These are phyloP conservation scores for Primulina tabacum DNA, from an alignment of 257 asterid genomes.

Conservation along the genomic window DNA sequence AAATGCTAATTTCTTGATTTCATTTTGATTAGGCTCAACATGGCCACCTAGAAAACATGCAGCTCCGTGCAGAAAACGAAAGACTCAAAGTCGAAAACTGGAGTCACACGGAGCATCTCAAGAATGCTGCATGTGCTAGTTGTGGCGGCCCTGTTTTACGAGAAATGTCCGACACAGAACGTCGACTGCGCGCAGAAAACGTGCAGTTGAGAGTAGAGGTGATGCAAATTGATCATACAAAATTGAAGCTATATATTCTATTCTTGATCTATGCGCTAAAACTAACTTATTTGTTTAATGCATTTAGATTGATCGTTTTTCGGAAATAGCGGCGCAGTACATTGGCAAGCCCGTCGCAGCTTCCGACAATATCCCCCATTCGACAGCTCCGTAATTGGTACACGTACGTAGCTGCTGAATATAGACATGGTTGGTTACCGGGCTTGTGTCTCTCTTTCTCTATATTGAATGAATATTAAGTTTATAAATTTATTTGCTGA, in stretches of 20 bases:
- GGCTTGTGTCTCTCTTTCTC: too few species aligned
- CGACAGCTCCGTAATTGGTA: neutral
- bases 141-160: conserved; percentile 41
- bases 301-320: conserved; percentile 34
- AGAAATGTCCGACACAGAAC: conserved; percentile 42
- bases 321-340: conserved; percentile 24
- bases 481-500: too few species aligned
- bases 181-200: conserved; percentile 36
- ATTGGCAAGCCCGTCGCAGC: conserved; percentile 27
- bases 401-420: too few species aligned
- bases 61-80: conserved; percentile 33
- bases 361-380: neutral
- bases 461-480: too few species aligned
- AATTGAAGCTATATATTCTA: too few species aligned
- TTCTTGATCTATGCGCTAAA: too few species aligned
- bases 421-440: too few species aligned
- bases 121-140: conserved; percentile 33
- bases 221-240: neutral
- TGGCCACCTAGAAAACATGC: conserved; percentile 33
- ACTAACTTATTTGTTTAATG: neutral
- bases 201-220: conserved; percentile 44
- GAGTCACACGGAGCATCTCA: conserved; percentile 35
- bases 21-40: conserved; percentile 27
- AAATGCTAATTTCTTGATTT: neutral
- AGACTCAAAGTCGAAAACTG: conserved; percentile 37